Percentiles rank a stretch among this genome's conserved stretches.
Evolutionary conservation across 192 early-diverging fungal genomes (phyloP).

Genomic region (Thamnidium elegans): DNA sequence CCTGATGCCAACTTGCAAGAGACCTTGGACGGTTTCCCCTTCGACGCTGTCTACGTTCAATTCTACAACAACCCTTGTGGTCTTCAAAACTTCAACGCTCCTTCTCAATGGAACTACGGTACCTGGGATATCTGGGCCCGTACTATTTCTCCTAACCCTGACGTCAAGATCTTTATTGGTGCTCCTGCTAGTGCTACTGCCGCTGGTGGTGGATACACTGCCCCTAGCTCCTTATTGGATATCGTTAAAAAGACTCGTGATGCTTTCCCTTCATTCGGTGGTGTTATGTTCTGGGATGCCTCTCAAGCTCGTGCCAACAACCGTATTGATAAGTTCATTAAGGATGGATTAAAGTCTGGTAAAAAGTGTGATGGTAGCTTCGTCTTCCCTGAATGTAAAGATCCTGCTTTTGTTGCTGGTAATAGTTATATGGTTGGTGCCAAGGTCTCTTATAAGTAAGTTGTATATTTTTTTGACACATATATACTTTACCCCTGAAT

Average conservation of each 20-base stretch:
- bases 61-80: slow-evolving; percentile 67
- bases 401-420: slow-evolving; percentile 32
- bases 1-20: slow-evolving; percentile 58
- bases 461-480: neutral
- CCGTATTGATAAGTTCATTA: slow-evolving; percentile 18
- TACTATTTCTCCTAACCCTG: slow-evolving; percentile 50
- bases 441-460: slow-evolving; percentile 44
- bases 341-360: slow-evolving; percentile 6
- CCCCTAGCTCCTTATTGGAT: slow-evolving; percentile 28
- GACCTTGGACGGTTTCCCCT: slow-evolving; percentile 49
- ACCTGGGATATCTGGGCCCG: slow-evolving; percentile 64
- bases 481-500: neutral
- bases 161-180: slow-evolving; percentile 63
- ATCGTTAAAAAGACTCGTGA: slow-evolving; percentile 42
- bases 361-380: slow-evolving; percentile 19
- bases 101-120: slow-evolving; percentile 39
- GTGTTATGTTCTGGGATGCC: slow-evolving; percentile 59
- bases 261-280: slow-evolving; percentile 51
- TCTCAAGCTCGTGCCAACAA: slow-evolving; percentile 38
- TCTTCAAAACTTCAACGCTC: slow-evolving; percentile 24
- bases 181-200: slow-evolving; percentile 54
- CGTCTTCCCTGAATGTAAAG: slow-evolving; percentile 33
- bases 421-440: slow-evolving; percentile 34
- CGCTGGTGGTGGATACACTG: slow-evolving; percentile 54
- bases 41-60: slow-evolving; percentile 64